These are phyloP conservation scores for Entomortierella lignicola DNA, from an alignment of 192 early-diverging fungal genomes.

Conservation along the genomic window DNA sequence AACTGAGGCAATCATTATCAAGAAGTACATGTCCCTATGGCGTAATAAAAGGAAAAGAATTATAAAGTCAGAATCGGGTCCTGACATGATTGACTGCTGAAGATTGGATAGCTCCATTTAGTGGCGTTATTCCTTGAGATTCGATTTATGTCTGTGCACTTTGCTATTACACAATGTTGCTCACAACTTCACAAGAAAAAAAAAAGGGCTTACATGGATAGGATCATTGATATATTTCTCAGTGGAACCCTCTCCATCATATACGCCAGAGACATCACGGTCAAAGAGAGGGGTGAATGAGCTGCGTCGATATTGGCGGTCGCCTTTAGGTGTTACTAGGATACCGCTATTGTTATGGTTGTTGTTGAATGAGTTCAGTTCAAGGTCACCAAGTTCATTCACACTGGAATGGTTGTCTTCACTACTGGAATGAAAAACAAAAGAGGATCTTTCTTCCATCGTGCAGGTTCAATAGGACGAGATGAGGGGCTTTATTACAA, in stretches of 20 bases:
- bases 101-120: constrained; percentile 3
- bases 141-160: constrained; percentile 4
- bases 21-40: constrained; percentile 80
- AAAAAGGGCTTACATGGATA: constrained; percentile 68
- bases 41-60: constrained; percentile 2
- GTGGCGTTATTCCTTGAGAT: neutral
- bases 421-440: constrained; percentile 12
- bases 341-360: constrained; percentile 8
- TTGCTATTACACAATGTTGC: neutral
- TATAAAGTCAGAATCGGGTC: neutral
- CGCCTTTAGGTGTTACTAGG: constrained; percentile 11
- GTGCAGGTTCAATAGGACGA: neutral
- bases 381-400: neutral
- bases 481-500: constrained; percentile 4
- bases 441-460: constrained; percentile 25
- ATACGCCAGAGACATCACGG: constrained; percentile 42
- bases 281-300: constrained; percentile 45
- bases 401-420: neutral
- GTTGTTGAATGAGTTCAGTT: constrained; percentile 15
- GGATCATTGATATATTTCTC: constrained; percentile 78
- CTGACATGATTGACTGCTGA: constrained; percentile 5
- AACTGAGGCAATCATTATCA: constrained; percentile 68
- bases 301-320: constrained; percentile 22
- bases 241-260: constrained; percentile 33
- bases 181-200: no score